Conservation (phyloP, 306 rosid genomes). For the Arachis stenosperma region DNA sequence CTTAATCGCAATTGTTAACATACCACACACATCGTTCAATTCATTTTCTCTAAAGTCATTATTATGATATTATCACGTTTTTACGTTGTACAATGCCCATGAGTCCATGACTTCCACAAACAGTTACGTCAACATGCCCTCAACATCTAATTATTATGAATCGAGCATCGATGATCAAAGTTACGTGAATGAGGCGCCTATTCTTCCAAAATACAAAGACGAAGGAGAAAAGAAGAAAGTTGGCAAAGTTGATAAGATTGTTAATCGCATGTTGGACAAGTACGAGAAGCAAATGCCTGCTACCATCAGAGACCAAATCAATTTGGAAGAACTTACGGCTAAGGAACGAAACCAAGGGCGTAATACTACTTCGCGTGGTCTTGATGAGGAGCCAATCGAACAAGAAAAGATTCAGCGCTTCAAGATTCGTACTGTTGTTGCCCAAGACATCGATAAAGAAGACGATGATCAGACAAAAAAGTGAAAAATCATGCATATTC, state of each 20-base stretch:
- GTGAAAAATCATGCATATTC: too few relatives aligned
- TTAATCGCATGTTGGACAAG: conserved; percentile 22
- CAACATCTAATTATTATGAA: background rate
- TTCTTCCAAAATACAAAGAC: background rate
- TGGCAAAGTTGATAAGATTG: conserved; percentile 4
- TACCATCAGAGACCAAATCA: conserved; percentile 19
- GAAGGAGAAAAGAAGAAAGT: conserved; percentile 12
- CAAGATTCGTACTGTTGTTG: conserved; percentile 37
- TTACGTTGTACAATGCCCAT: conserved; percentile 2
- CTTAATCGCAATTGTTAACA: background rate
- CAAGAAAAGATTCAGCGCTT: conserved; percentile 32
- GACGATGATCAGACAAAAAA: background rate
- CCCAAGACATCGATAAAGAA: conserved; percentile 22
- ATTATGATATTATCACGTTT: background rate
- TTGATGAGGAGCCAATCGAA: background rate
- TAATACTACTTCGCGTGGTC: conserved; percentile 18
- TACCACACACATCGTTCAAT: background rate
- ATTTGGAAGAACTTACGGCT: conserved; percentile 1
- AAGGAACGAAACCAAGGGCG: background rate
- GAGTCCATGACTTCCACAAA: conserved; percentile 10
- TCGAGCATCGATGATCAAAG: too few relatives aligned
- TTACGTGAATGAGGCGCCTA: conserved; percentile 2
- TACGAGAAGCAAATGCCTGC: conserved; percentile 19
- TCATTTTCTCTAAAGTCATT: background rate
- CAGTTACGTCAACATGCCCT: conserved; percentile 25